Conservation (phyloP, 495 filamentous ascomycete genomes). For the Aspergillus baeticus region DNA sequence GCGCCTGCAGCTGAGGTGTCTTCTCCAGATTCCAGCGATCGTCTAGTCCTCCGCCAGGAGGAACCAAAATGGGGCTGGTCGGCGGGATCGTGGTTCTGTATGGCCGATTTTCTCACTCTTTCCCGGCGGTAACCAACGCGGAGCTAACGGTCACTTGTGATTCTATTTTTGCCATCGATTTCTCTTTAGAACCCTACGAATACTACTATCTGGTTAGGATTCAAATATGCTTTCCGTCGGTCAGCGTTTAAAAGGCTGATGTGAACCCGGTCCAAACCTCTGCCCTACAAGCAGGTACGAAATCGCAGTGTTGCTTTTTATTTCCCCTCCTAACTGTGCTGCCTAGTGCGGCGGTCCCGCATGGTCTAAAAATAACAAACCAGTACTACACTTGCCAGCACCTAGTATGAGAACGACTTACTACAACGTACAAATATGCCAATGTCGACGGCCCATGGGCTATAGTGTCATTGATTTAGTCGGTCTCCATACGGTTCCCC, state of each 20-base stretch:
- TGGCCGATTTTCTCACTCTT: slow-evolving; percentile 6
- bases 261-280: neutral
- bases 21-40: slow-evolving; percentile 8
- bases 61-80: slow-evolving; percentile 15
- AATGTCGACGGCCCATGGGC: neutral
- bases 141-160: neutral
- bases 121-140: neutral
- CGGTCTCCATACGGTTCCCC: slow-evolving; percentile 46
- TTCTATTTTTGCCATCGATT: neutral
- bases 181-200: too few relatives aligned
- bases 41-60: slow-evolving; percentile 10
- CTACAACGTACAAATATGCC: slow-evolving; percentile 4
- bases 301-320: neutral
- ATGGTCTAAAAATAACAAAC: slow-evolving; percentile 20
- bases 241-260: neutral
- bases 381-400: neutral
- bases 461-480: slow-evolving; percentile 27
- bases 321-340: slow-evolving; percentile 8
- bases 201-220: too few relatives aligned
- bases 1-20: slow-evolving; percentile 4
- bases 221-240: neutral
- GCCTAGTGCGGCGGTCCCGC: slow-evolving; percentile 13
- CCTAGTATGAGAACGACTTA: slow-evolving; percentile 6
- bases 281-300: slow-evolving; percentile 12
- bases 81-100: slow-evolving; percentile 10